phyloP scores from a whole-genome alignment of 305 asterid species.

The Fraxinus paxiana region DNA sequence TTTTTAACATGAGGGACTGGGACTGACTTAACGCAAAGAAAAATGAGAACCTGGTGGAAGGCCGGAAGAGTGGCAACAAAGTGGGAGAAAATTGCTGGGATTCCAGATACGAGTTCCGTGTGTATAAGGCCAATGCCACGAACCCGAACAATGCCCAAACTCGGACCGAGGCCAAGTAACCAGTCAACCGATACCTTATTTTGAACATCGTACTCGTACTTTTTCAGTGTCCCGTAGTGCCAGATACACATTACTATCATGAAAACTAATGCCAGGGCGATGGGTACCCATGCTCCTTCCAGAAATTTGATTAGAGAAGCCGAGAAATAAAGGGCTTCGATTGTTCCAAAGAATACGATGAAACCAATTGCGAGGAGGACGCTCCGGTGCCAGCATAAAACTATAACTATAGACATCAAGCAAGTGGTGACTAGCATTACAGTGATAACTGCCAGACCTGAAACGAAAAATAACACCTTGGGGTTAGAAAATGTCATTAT shows the following conservation, averaged over 20 bases:
- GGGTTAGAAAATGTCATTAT: not conserved
- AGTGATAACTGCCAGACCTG: slow-evolving; percentile 20
- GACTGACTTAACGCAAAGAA: slow-evolving; percentile 17
- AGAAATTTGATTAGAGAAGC: slow-evolving; percentile 16
- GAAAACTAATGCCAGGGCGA: slow-evolving; percentile 7
- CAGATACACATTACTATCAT: slow-evolving; percentile 17
- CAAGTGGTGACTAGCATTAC: slow-evolving; percentile 22
- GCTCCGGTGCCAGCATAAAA: slow-evolving; percentile 14
- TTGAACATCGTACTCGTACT: slow-evolving; percentile 19
- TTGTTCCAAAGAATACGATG: slow-evolving; percentile 15
- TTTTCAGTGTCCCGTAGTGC: slow-evolving; percentile 20
- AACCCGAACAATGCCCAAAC: slow-evolving; percentile 21
- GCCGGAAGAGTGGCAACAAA: slow-evolving; percentile 23
- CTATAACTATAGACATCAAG: slow-evolving; percentile 5
- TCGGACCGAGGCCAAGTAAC: slow-evolving; percentile 20
- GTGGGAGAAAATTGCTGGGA: slow-evolving; percentile 22
- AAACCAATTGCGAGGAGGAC: slow-evolving; percentile 10
- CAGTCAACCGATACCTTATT: slow-evolving; percentile 22
- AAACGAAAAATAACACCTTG: not conserved
- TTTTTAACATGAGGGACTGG: slow-evolving; percentile 8
- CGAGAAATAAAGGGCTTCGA: slow-evolving; percentile 19
- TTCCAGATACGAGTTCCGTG: slow-evolving; percentile 20
- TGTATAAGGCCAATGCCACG: slow-evolving; percentile 19
- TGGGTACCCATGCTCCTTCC: slow-evolving; percentile 24
- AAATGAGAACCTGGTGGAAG: slow-evolving; percentile 21